Percentiles rank a stretch among this genome's conserved stretches.
Conservation (phyloP, 768 basidiomycete genomes). For the Collybia mongolica region DNA sequence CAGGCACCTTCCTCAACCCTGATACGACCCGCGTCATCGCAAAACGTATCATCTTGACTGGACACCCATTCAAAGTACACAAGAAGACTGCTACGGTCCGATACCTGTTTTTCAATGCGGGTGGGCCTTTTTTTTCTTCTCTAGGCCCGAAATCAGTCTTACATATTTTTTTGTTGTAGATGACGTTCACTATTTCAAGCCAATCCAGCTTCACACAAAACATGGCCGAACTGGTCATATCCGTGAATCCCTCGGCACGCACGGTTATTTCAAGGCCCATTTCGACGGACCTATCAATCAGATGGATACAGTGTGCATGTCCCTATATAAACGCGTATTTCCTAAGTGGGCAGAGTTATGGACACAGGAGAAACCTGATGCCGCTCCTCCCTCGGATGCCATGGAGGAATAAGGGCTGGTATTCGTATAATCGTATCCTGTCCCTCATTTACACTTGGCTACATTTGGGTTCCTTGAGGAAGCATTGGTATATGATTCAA, state of each 20-base stretch:
- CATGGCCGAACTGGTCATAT: constrained; percentile 88
- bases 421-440: background rate
- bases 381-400: constrained; percentile 17
- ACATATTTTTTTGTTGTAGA: constrained; percentile 37
- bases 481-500: too few relatives aligned
- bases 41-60: constrained; percentile 93
- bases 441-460: too few relatives aligned
- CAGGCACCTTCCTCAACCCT: constrained; percentile 82
- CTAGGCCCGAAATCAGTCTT: constrained; percentile 7
- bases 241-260: constrained; percentile 89
- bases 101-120: constrained; percentile 97
- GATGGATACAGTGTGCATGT: constrained; percentile 98
- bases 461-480: too few relatives aligned
- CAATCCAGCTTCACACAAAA: constrained; percentile 91
- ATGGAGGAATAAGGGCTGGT: constrained; percentile 38
- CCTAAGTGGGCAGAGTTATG: constrained; percentile 79
- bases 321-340: constrained; percentile 91
- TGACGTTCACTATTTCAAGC: constrained; percentile 91
- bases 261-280: constrained; percentile 96
- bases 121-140: constrained; percentile 32
- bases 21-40: constrained; percentile 91
- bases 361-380: constrained; percentile 22
- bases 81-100: constrained; percentile 96
- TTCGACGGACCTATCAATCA: constrained; percentile 92
- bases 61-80: constrained; percentile 96